These are phyloP conservation scores for Cardamine chenopodiifolia DNA, from an alignment of 345 rosid genomes.

Conservation along the genomic window DNA sequence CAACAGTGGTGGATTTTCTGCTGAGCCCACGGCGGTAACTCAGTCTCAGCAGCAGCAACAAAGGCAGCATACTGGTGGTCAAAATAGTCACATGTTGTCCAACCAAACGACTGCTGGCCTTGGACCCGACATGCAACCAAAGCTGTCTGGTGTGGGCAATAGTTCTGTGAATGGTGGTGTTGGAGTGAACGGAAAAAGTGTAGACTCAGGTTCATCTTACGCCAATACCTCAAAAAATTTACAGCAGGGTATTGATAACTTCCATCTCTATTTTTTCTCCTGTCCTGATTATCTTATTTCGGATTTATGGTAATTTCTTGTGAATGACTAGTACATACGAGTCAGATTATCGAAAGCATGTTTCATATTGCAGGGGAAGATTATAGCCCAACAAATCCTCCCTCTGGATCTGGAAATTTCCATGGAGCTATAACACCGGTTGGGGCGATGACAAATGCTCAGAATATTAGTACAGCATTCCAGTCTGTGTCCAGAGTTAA, in stretches of 20 bases:
- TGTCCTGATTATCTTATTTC: slow-evolving; percentile 6
- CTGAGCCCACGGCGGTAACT: slow-evolving; percentile 64
- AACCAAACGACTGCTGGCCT: slow-evolving; percentile 62
- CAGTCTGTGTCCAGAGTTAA: slow-evolving; percentile 62
- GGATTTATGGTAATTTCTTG: slow-evolving; percentile 7
- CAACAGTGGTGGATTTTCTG: slow-evolving; percentile 61
- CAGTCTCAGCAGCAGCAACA: slow-evolving; percentile 72
- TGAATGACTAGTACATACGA: slow-evolving; percentile 25
- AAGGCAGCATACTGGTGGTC: slow-evolving; percentile 64
- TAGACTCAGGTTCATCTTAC: slow-evolving; percentile 50
- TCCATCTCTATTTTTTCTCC: slow-evolving; percentile 43
- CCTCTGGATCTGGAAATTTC: slow-evolving; percentile 65
- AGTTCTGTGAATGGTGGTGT: slow-evolving; percentile 63
- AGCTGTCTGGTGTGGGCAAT: slow-evolving; percentile 63
- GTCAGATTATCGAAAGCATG: slow-evolving; percentile 29
- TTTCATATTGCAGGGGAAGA: slow-evolving; percentile 66
- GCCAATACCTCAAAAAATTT: slow-evolving; percentile 58
- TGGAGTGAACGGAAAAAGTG: slow-evolving; percentile 62
- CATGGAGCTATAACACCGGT: slow-evolving; percentile 55
- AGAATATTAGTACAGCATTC: slow-evolving; percentile 52
- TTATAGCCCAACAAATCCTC: slow-evolving; percentile 54
- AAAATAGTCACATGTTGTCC: slow-evolving; percentile 68
- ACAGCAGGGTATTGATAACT: slow-evolving; percentile 66
- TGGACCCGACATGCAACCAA: slow-evolving; percentile 74
- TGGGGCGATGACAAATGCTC: slow-evolving; percentile 59